Evolutionary conservation across 495 filamentous ascomycete genomes (phyloP), one percentile per base, ranked within the genome.

Genomic region (Venustampulla echinocandica): DNA sequence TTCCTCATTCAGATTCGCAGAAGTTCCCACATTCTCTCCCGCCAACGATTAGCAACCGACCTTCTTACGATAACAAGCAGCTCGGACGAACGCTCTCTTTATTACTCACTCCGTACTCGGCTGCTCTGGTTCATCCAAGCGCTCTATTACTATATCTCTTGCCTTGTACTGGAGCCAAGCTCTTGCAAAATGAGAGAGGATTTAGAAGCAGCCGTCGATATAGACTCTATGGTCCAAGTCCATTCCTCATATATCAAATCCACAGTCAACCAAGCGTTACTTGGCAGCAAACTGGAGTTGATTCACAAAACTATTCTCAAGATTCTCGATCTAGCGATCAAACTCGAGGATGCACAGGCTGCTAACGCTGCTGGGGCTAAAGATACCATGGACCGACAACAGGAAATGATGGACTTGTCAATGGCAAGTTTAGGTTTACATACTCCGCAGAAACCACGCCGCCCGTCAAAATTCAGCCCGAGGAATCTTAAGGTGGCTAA

Each of bases 41-140:
- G 73, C 34, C 70, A 80, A 40, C 73, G 74, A 13, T 51, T 72
- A 2, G 39, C 65, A 14, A 60, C 60, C 0, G 60, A 67, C 18
- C 23, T 37, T n/a, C 41, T 53, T 13, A 44, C 25, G 44, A 2
- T 38, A 27, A 24, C 56, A 33, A 17, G 46, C 46, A 47, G 23
- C 49, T 44, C 46, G 14, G 56, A 39, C 42, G 64, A 76, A 21
- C 63, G 68, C 24, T 64, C 64, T 2, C 57, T 64, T 0, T 81
- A 78, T 54, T 81, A 81, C 56, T 66, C 70, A 15, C 66, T 93
- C 10, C 78, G 84, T 32, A 75, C 82, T n/a, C 76, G 79, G 21
- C 69, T 95, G 10, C 64, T 94, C 11, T 90, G 86, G 82, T 87
- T 93, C 59, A 69, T 77, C 44, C 82, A 85, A 52, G 76, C 73